Evolutionary conservation across 106 monocot species (phyloP), one percentile per base, ranked within the genome.

Genomic region (Dendrobium chrysotoxum): DNA sequence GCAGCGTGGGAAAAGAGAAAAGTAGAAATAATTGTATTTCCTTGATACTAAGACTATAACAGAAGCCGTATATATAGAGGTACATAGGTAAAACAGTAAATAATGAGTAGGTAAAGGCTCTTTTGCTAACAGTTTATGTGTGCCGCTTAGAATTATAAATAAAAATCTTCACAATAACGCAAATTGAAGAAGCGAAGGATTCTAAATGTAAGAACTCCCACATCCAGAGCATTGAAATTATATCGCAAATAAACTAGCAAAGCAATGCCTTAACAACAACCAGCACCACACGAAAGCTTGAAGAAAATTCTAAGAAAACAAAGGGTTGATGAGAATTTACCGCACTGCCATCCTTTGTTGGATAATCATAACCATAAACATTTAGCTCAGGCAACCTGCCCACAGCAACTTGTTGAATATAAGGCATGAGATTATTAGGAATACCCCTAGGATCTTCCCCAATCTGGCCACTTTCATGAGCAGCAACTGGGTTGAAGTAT

Each of bases 401-500:
- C 3, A 98, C 89, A 55, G 98, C 92, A 82, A 98, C 89, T 91
- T 98, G 94, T 68, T 98, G 98, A 26, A 98, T 82, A 80, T 87
- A 95, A 26, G 98, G 94, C 98, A 98, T 95, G n/a, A 98, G 86
- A 67, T 98, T 98, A 81, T 98, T 98, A 10, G 98, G 98, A 78
- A 92, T 89, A 11, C 98, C 98, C 75, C 84, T 82, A 35, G 98
- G 98, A 87, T 98, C 98, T 79, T 98, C 98, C 45, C 98, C 98
- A 76, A 98, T 98, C 21, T 82, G 47, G 13, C 98, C 98, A 80
- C 94, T 98, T 8, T 88, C 86, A 88, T 95, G 98, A 54, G 98
- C 92, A 58, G 94, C 94, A 53, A 98, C 95, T 53, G 95, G 94
- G 76, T 98, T 98, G 88, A 98, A 98, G 82, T 98, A 98, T 86